Percentiles rank a stretch among this genome's conserved stretches.
Conservation (phyloP, 345 rosid genomes). For the Eucalyptus pauciflora region DNA sequence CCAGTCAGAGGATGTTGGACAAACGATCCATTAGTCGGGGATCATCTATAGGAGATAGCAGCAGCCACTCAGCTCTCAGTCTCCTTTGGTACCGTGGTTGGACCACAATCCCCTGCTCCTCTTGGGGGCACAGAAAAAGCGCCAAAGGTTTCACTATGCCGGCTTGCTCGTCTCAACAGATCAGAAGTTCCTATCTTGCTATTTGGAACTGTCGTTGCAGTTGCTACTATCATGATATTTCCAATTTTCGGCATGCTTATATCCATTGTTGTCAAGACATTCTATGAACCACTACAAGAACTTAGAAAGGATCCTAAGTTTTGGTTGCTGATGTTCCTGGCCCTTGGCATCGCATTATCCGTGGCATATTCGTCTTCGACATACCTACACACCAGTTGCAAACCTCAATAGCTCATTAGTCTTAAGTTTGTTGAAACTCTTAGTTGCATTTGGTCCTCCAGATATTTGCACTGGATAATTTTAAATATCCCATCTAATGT, state of each 20-base stretch:
- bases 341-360: constrained; percentile 12
- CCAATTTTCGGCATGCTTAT: constrained; percentile 50
- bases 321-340: constrained; percentile 33
- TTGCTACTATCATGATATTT: constrained; percentile 36
- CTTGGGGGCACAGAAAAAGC: background rate
- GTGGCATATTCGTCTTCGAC: constrained; percentile 29
- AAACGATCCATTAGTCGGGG: constrained; percentile 37
- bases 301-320: constrained; percentile 50
- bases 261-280: constrained; percentile 40
- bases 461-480: no score
- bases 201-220: constrained; percentile 42
- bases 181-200: constrained; percentile 68
- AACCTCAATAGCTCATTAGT: background rate
- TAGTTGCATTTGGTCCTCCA: fast-evolving
- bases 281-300: constrained; percentile 43
- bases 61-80: constrained; percentile 38
- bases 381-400: constrained; percentile 12
- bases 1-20: constrained; percentile 25
- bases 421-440: background rate
- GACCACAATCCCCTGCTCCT: background rate
- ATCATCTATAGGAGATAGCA: constrained; percentile 48
- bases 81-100: constrained; percentile 20
- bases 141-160: constrained; percentile 31
- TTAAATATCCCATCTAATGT: background rate
- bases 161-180: constrained; percentile 65